Conservation (phyloP, 2,329 filamentous ascomycete genomes). For the Monosporascus sp. region DNA sequence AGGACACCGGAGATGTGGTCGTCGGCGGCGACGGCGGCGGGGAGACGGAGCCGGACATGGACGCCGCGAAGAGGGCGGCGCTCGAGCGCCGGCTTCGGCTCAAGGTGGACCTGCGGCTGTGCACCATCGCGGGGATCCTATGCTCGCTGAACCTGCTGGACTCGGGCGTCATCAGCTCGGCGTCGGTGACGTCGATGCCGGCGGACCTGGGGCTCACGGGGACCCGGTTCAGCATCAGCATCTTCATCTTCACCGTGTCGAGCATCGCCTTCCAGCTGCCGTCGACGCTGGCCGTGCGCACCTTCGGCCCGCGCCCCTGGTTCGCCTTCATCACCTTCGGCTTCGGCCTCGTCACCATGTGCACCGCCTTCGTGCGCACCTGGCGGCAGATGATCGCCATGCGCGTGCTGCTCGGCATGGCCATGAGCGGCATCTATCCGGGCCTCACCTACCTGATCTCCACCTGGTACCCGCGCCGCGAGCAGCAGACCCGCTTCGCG, state of each 20-base stretch:
- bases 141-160: constrained; percentile 67
- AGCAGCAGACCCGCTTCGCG: constrained; percentile 62
- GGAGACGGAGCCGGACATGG: constrained; percentile 1
- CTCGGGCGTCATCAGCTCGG: constrained; percentile 63
- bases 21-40: not conserved
- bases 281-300: constrained; percentile 60
- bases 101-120: constrained; percentile 64
- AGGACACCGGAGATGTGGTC: not conserved
- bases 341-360: constrained; percentile 56
- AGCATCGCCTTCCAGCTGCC: constrained; percentile 65
- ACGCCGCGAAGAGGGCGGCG: constrained; percentile 6
- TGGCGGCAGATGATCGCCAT: constrained; percentile 68
- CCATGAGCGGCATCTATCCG: constrained; percentile 52
- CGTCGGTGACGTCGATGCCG: constrained; percentile 64
- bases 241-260: constrained; percentile 68
- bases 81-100: constrained; percentile 36
- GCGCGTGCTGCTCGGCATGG: constrained; percentile 59
- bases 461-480: constrained; percentile 57
- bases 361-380: constrained; percentile 61
- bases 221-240: constrained; percentile 62
- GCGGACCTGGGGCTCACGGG: constrained; percentile 58
- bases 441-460: constrained; percentile 48
- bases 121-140: constrained; percentile 65
- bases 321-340: constrained; percentile 64
- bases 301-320: constrained; percentile 57